These are phyloP conservation scores for Linnemannia zychae DNA, from an alignment of 192 early-diverging fungal genomes.

Conservation along the genomic window DNA sequence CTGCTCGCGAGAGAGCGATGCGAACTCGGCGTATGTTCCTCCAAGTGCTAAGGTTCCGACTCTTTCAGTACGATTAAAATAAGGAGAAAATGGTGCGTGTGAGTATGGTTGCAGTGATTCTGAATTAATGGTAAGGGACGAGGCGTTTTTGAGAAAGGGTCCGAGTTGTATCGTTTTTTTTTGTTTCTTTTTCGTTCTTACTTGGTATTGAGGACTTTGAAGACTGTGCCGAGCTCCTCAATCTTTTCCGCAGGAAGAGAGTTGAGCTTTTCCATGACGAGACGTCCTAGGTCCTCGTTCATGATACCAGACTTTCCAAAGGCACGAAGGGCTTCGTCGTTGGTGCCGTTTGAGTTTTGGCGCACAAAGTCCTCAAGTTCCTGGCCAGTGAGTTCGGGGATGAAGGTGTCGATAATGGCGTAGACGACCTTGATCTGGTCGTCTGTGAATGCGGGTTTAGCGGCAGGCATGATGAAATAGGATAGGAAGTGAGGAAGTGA, in stretches of 20 bases:
- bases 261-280: slow-evolving; percentile 26
- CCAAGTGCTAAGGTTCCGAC: slow-evolving; percentile 43
- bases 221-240: slow-evolving; percentile 45
- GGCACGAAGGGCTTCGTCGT: slow-evolving; percentile 30
- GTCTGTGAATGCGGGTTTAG: slow-evolving; percentile 33
- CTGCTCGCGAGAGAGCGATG: slow-evolving; percentile 41
- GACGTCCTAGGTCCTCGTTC: slow-evolving; percentile 30
- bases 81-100: neutral
- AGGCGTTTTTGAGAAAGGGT: no score
- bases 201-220: slow-evolving; percentile 52
- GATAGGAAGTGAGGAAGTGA: neutral
- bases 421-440: slow-evolving; percentile 57
- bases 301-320: slow-evolving; percentile 35
- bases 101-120: no score
- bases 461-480: neutral
- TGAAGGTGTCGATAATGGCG: slow-evolving; percentile 65
- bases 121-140: no score
- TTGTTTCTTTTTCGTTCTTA: slow-evolving; percentile 5
- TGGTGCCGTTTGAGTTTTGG: slow-evolving; percentile 28
- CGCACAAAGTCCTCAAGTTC: slow-evolving; percentile 55
- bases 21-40: slow-evolving; percentile 43
- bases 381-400: slow-evolving; percentile 52
- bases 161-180: neutral
- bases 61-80: neutral
- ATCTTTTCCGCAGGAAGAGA: slow-evolving; percentile 44